Conservation (phyloP, 225 moss, liverwort and hornwort species). For the Polytrichum commune region DNA sequence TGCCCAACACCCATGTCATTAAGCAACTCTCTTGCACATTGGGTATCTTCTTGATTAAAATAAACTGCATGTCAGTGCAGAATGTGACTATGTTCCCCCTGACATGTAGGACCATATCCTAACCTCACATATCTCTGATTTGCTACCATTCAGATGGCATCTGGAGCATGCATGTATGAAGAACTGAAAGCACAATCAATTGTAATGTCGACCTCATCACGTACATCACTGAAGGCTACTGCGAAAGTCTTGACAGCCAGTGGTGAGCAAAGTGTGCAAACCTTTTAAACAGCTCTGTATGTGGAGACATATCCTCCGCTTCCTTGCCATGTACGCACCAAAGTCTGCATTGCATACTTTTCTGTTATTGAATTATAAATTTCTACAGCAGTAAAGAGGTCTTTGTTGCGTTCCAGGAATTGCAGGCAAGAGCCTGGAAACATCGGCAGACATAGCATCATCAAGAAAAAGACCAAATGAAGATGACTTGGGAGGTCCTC, state of each 20-base stretch:
- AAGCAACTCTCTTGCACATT: no score
- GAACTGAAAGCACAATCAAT: conserved; percentile 70
- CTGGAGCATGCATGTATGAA: conserved; percentile 87
- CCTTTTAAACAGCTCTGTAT: neutral
- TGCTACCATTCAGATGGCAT: conserved; percentile 49
- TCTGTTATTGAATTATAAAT: no score
- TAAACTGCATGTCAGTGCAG: no score
- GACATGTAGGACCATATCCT: no score
- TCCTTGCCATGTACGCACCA: no score
- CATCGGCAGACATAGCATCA: conserved; percentile 49
- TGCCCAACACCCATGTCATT: no score
- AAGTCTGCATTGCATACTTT: no score
- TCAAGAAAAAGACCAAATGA: conserved; percentile 54
- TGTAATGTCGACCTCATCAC: conserved; percentile 42
- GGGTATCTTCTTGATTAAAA: no score
- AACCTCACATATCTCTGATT: neutral
- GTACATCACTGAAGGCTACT: conserved; percentile 36
- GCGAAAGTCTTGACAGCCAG: conserved; percentile 45
- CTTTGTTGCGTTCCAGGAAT: conserved; percentile 26
- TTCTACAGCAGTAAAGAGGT: neutral
- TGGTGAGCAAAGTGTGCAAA: conserved; percentile 28
- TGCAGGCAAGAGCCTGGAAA: conserved; percentile 49
- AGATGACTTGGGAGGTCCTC: conserved; percentile 34
- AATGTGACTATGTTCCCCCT: no score
- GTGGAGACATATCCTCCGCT: conserved; percentile 9